Base-by-base conservation (phyloP, 805 yeast genomes). In the Barnettozyma salicaria region DNA sequence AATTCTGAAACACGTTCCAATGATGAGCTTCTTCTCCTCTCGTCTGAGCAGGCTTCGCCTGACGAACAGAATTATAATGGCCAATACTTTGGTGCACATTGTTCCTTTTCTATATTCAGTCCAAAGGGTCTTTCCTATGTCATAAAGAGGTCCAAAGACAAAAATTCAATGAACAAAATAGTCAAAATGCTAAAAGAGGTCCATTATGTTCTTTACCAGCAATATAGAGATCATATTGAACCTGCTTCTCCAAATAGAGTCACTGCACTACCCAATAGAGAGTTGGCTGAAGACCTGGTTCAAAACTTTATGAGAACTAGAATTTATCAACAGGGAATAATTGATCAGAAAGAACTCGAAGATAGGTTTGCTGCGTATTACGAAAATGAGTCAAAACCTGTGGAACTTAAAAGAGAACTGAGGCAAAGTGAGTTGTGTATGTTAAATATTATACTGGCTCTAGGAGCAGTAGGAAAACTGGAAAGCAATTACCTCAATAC, bases 121-220 rank as follows among this genome's bases (percentile, higher is more conserved):
- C 41, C 50, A 4, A 35, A 42, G 19, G 74, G 74, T 11, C 22
- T 67, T n/a, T 45, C 50, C 27, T 65, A 70, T 67, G 44, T 68
- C 8, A 49, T 52, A 9, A 38, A 29, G 16, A 30, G 36, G 26
- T 27, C 22, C 12, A 22, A 34, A 6, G 39, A 27, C 27, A 27
- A 16, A 13, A 27, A 18, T 17, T 22, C 37, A 27, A 34, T 37
- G 25, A 32, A 30, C 18, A 37, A 23, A 11, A 28, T 29, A 32
- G 29, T 20, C 3, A 25, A 25, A 8, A 27, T 40, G 31, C 25
- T 30, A 9, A 36, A 14, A 24, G 32, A 37, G 17, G 30, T 35
- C 28, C 34, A 19, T 30, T 17, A 34, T 30, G 34, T 36, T 20
- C 17, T 37, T 16, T 16, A 44, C 26, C 21, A 37, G 25, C 32